A percentile compares a stretch with the other conserved stretches of the same genome.
Evolutionary conservation across 75 land plant species (phyloP).

Genomic region (Pinus taeda): DNA sequence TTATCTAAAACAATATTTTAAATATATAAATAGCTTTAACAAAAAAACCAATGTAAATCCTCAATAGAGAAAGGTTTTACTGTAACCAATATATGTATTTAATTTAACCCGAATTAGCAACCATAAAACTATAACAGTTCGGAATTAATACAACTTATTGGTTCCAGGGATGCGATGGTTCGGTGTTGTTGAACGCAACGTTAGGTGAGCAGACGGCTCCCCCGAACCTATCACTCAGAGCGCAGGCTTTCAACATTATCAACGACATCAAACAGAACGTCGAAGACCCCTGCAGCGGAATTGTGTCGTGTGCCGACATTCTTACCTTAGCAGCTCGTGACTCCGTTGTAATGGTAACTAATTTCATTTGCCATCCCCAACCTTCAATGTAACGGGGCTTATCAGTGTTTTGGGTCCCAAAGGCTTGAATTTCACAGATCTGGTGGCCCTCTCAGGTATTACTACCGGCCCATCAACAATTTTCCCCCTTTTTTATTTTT

Average conservation of each 20-base stretch:
- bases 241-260: conserved; percentile 34
- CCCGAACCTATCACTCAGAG: conserved; percentile 40
- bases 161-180: conserved; percentile 56
- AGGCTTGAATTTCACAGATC: not conserved
- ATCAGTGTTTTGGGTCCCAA: not conserved
- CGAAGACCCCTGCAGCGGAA: conserved; percentile 26
- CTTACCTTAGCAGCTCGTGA: conserved; percentile 43
- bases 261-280: conserved; percentile 26
- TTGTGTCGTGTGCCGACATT: conserved; percentile 59
- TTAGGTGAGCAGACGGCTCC: conserved; percentile 36
- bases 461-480: not conserved
- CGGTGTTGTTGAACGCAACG: conserved; percentile 44
- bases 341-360: conserved; percentile 25
- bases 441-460: not conserved
- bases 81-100: no score
- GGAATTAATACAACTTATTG: no score
- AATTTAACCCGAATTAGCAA: no score
- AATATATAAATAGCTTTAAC: no score
- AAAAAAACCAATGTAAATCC: no score
- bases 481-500: not conserved
- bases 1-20: no score
- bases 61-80: no score
- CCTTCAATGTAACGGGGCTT: not conserved
- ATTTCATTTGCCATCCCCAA: not conserved
- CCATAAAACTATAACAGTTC: no score